A percentile compares a stretch with the other conserved stretches of the same genome.
These are phyloP conservation scores for Tolypocladium inflatum DNA, from an alignment of 2,329 filamentous ascomycete species.

Conservation along the genomic window DNA sequence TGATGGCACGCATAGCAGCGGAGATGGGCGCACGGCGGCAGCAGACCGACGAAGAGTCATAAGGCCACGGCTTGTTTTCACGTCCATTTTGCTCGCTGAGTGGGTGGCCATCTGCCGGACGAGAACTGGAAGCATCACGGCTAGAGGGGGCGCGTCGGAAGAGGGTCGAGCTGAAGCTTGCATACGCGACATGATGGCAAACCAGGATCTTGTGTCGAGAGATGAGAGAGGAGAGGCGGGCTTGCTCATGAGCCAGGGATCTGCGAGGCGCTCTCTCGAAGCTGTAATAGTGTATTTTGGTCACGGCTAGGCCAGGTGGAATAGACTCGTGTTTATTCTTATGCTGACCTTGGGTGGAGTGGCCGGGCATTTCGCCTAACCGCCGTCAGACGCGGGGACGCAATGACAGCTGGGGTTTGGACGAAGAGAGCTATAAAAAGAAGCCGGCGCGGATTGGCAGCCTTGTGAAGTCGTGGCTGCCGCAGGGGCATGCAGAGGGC, in stretches of 20 bases:
- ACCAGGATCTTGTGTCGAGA: too few species aligned
- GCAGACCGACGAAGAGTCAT: background rate
- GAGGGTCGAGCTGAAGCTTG: background rate
- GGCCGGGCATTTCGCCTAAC: background rate
- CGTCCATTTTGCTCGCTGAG: background rate
- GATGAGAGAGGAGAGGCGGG: background rate
- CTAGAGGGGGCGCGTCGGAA: background rate
- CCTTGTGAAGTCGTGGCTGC: too few species aligned
- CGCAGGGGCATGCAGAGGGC: too few species aligned
- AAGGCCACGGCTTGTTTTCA: background rate
- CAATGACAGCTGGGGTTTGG: too few species aligned
- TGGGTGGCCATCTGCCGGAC: background rate
- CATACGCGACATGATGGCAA: background rate
- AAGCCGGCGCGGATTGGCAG: too few species aligned
- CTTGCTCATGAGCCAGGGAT: background rate
- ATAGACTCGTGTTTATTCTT: background rate
- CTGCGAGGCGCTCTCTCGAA: background rate
- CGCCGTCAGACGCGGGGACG: too few species aligned
- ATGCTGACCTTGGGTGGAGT: background rate
- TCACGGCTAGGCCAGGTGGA: background rate
- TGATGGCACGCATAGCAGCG: conserved; percentile 1
- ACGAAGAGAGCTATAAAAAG: too few species aligned
- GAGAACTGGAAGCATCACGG: background rate
- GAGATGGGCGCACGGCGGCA: conserved; percentile 2
- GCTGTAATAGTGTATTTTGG: background rate